Evolutionary conservation across 2,329 filamentous ascomycete genomes (phyloP), one percentile per base, ranked within the genome.

Genomic region (Passalora sequoiae): DNA sequence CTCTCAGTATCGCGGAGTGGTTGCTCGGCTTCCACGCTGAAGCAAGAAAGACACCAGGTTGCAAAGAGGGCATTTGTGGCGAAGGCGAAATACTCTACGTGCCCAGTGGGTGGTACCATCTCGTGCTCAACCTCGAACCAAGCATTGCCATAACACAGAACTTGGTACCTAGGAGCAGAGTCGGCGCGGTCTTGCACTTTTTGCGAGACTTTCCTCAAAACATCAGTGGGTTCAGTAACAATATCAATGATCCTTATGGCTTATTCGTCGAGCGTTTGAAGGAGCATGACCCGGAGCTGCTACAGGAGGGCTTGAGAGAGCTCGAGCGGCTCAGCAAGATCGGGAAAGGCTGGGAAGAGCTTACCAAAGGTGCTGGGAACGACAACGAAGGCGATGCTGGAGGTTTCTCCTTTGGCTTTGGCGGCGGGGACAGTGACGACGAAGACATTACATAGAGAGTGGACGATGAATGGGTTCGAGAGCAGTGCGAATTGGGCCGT

Each of bases 1-100:
- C 91, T 1, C 76, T 97, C 8, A 94, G 87, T 66, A 96, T 97
- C 56, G 88, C 89, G n/a, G 91, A 97, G 67, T 97, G 92, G 84
- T 76, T 97, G 6, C 74, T 97, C 10, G 82, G 83, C 20, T 97
- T 96, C 65, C 92, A 97, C 61, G 77, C 77, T 2, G 84, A 89
- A 59, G 92, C 91, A 7, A 78, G 91, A 39, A 73, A 70, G 40
- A 80, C 83, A 2, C 78, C 83, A 0, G 87, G 84, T 8, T 96
- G 89, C 58, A 67, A 84, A 21, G 91, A 97, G 67, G 91, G 88
- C 0, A 81, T 97, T 20, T 97, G 91, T 61, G 67, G 71, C 10
- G 78, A 81, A 30, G 91, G 91, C 2, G 92, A 97, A 65, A 83
- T 97, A 12, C 68, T 97, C 38, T 87, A 96, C 61, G 91, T 97